These are phyloP conservation scores for Calonectria naviculata DNA, from an alignment of 2,329 filamentous ascomycete genomes.

Conservation along the genomic window DNA sequence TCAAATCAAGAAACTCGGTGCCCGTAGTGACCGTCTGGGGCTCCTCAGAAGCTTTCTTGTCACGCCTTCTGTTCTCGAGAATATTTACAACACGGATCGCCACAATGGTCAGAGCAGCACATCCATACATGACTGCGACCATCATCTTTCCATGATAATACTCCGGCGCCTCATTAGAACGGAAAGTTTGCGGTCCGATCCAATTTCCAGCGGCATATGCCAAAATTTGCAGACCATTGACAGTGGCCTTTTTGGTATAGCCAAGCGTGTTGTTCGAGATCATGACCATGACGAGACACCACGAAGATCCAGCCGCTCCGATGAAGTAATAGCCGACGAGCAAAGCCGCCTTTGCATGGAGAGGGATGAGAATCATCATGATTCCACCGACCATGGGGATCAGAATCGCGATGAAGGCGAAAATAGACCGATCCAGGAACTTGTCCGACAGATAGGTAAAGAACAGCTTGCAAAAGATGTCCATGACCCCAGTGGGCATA, in stretches of 20 bases:
- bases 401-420: slow-evolving; percentile 40
- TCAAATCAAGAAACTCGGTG: slow-evolving; percentile 38
- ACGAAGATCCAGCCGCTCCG: slow-evolving; percentile 36
- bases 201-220: slow-evolving; percentile 34
- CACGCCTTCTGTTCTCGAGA: slow-evolving; percentile 36
- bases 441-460: slow-evolving; percentile 42
- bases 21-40: slow-evolving; percentile 11
- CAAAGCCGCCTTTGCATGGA: slow-evolving; percentile 32
- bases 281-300: slow-evolving; percentile 41
- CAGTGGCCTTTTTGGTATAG: slow-evolving; percentile 44
- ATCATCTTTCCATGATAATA: slow-evolving; percentile 40
- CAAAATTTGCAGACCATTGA: slow-evolving; percentile 36
- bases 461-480: slow-evolving; percentile 61
- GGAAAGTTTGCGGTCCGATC: slow-evolving; percentile 41
- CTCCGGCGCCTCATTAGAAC: slow-evolving; percentile 31
- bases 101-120: slow-evolving; percentile 24
- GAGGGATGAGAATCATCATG: slow-evolving; percentile 40
- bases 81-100: slow-evolving; percentile 35
- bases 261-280: slow-evolving; percentile 43
- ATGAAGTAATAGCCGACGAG: slow-evolving; percentile 39
- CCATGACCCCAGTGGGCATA: slow-evolving; percentile 68
- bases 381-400: slow-evolving; percentile 41
- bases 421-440: slow-evolving; percentile 36
- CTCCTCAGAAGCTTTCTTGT: slow-evolving; percentile 36
- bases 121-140: slow-evolving; percentile 37